A percentile compares a stretch with the other conserved stretches of the same genome.
Conservation (phyloP, 805 yeast species). For the Metschnikowia similis region DNA sequence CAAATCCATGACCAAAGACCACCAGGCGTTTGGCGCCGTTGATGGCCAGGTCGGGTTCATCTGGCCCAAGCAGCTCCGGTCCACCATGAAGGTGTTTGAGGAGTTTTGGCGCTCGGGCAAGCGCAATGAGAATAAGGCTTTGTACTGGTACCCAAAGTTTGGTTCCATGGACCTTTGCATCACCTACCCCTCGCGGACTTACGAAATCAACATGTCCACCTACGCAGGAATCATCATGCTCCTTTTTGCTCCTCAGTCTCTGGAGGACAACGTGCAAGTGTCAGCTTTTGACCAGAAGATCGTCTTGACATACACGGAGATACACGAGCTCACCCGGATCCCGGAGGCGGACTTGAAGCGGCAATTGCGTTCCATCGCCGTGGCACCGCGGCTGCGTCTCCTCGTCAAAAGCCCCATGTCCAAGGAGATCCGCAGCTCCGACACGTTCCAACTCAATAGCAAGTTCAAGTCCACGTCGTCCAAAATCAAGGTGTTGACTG, state of each 20-base stretch:
- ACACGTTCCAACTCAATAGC: conserved; percentile 63
- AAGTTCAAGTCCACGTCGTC: conserved; percentile 64
- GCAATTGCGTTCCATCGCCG: conserved; percentile 77
- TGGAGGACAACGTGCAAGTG: conserved; percentile 25
- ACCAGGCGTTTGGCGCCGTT: conserved; percentile 24
- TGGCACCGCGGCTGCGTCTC: conserved; percentile 78
- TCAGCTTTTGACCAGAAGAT: conserved; percentile 50
- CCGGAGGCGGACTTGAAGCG: conserved; percentile 71
- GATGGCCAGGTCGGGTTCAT: conserved; percentile 25
- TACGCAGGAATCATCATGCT: conserved; percentile 75
- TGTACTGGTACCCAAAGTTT: conserved; percentile 75
- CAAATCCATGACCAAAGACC: conserved; percentile 42
- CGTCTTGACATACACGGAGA: conserved; percentile 55
- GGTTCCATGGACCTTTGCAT: conserved; percentile 80
- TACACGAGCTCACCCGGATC: conserved; percentile 61
- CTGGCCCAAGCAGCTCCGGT: conserved; percentile 39
- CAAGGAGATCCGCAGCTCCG: conserved; percentile 59
- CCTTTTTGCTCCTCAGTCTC: conserved; percentile 52
- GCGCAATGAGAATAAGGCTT: conserved; percentile 38
- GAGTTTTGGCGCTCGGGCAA: conserved; percentile 39
- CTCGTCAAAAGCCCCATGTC: conserved; percentile 71
- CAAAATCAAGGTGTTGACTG: conserved; percentile 72
- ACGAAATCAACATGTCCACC: conserved; percentile 77
- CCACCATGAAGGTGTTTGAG: conserved; percentile 35
- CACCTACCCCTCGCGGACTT: conserved; percentile 61